A percentile compares a stretch with the other conserved stretches of the same genome.
Conservation (phyloP, 208 protist species). For the Crithidia fasciculata region DNA sequence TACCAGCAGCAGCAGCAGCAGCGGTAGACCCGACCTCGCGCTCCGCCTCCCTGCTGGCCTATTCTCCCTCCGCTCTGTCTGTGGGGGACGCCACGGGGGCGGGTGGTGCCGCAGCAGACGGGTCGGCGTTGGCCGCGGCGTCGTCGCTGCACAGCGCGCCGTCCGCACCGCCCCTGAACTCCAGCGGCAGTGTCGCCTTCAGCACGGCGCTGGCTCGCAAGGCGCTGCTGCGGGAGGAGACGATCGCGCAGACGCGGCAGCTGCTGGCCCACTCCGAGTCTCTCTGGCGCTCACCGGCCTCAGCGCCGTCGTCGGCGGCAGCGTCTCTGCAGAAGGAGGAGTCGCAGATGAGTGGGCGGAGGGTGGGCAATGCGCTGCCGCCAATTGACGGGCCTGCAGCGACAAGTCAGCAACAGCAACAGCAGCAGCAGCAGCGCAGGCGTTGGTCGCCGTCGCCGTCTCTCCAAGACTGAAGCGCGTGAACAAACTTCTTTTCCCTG, state of each 20-base stretch:
- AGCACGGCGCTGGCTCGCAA: slow-evolving; percentile 19
- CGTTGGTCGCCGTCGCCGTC: slow-evolving; percentile 7
- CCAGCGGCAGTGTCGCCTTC: neutral
- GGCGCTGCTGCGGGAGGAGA: slow-evolving; percentile 8
- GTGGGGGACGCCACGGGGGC: too few species aligned
- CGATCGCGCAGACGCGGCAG: slow-evolving; percentile 27
- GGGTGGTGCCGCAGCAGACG: neutral
- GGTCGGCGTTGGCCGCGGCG: neutral
- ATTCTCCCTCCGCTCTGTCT: neutral
- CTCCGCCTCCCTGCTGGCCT: slow-evolving; percentile 9
- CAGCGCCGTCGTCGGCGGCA: neutral
- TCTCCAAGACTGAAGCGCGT: neutral
- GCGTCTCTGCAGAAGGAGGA: neutral
- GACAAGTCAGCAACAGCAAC: too few species aligned
- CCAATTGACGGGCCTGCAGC: slow-evolving; percentile 5
- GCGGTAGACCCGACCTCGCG: neutral
- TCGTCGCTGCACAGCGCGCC: neutral
- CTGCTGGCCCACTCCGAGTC: slow-evolving; percentile 36
- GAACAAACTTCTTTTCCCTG: too few species aligned
- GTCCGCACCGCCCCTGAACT: neutral
- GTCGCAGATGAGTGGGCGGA: neutral
- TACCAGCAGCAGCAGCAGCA: neutral
- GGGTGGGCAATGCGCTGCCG: slow-evolving; percentile 2
- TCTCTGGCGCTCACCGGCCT: slow-evolving; percentile 24
- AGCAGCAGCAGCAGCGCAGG: neutral